Evolutionary conservation across 768 basidiomycete genomes (phyloP).

Genomic region (Pisolithus albus): DNA sequence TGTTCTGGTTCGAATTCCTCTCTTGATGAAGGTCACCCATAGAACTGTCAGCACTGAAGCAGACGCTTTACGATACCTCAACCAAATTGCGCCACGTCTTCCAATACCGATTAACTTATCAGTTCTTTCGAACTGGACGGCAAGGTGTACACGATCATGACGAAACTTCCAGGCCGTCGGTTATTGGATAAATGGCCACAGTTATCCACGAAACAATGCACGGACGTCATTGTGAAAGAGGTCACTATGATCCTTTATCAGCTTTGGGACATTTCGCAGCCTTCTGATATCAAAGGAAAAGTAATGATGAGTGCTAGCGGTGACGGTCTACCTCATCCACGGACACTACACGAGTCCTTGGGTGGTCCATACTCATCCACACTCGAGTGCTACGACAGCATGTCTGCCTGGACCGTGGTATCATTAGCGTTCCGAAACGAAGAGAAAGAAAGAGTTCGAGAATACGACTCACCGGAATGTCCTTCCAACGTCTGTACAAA

Average conservation of each 20-base stretch:
- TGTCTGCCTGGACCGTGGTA: slow-evolving; percentile 3
- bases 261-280: slow-evolving; percentile 17
- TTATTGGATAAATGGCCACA: slow-evolving; percentile 7
- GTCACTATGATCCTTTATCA: slow-evolving; percentile 6
- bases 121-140: slow-evolving; percentile 11
- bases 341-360: slow-evolving; percentile 5
- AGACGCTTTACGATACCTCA: slow-evolving; percentile 16
- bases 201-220: slow-evolving; percentile 4
- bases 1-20: slow-evolving; percentile 15
- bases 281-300: slow-evolving; percentile 6
- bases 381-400: slow-evolving; percentile 12
- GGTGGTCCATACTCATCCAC: slow-evolving; percentile 14
- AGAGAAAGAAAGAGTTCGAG: not conserved
- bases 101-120: slow-evolving; percentile 19
- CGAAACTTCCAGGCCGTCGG: slow-evolving; percentile 11
- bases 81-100: slow-evolving; percentile 9
- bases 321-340: slow-evolving; percentile 18
- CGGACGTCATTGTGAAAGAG: not conserved
- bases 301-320: slow-evolving; percentile 22
- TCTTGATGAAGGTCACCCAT: slow-evolving; percentile 12
- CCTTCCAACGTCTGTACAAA: slow-evolving; percentile 75
- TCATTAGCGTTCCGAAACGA: not conserved
- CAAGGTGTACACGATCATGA: slow-evolving; percentile 18
- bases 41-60: slow-evolving; percentile 14
- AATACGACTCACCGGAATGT: slow-evolving; percentile 51